Conservation (phyloP, 2,329 filamentous ascomycete genomes). For the Botrytis deweyae region DNA sequence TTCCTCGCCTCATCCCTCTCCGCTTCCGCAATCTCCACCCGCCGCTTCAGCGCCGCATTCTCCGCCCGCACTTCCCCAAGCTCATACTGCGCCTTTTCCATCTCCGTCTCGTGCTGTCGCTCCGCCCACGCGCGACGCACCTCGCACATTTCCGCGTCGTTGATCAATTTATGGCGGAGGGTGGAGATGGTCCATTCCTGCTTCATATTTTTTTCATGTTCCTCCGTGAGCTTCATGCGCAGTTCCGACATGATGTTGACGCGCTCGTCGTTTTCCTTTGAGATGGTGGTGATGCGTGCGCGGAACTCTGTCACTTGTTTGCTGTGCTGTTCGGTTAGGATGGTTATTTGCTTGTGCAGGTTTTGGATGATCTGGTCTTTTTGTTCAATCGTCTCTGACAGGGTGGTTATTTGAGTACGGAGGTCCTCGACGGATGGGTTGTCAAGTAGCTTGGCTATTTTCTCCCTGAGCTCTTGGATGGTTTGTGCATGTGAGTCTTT, state of each 20-base stretch:
- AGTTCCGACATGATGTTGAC: not conserved
- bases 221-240: not conserved
- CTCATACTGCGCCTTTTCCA: not conserved
- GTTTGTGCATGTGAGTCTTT: not conserved
- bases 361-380: not conserved
- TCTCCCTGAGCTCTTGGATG: not conserved
- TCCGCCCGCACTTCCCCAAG: fast-evolving
- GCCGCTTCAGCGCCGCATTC: not conserved
- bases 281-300: not conserved
- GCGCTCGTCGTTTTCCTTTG: not conserved
- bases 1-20: not conserved
- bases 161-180: fast-evolving
- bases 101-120: not conserved
- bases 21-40: not conserved
- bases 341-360: not conserved
- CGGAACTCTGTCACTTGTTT: not conserved
- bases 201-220: not conserved
- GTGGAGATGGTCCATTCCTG: not conserved
- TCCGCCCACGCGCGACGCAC: fast-evolving
- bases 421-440: not conserved
- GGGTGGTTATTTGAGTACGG: not conserved
- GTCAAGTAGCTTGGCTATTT: not conserved
- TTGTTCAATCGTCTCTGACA: not conserved
- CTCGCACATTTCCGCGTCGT: not conserved
- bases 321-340: not conserved